Base-by-base conservation (phyloP, 2,329 filamentous ascomycete species). In the Diaporthe ampelina region DNA sequence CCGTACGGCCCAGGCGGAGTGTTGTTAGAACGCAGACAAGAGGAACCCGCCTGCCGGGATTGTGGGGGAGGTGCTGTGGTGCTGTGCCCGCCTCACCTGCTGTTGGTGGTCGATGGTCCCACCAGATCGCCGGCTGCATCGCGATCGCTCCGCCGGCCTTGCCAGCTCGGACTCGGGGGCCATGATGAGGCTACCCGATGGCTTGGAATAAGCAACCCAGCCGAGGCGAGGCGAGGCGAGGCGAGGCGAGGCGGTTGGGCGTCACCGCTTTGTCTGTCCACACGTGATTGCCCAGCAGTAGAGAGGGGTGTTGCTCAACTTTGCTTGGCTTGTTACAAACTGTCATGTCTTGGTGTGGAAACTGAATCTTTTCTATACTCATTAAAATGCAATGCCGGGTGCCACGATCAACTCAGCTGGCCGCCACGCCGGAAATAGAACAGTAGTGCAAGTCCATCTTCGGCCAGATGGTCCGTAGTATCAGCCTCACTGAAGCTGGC, bases 281-380 rank as follows among this genome's bases (percentile, higher is more conserved):
- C 21, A 52, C 21, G 3, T 26, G 45, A 11, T 13, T 10, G 35
- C 13, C 3, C 37, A 9, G 19, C 7, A 2, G 5, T 9, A 11
- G 61, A 19, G 15, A 17, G 17, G 1, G 13, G 13, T 17, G 1
- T 17, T 43, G 40, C 13, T 43, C 4, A 15, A 4, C 48, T 32
- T 17, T 43, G 40, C 13, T 43, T 15, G 40, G 15, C 48, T 32
- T 32, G 19, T 43, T 63, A 72, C 45, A 50, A 52, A 43, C 37
- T 71, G 9, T 75, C 72, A 74, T 74, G 37, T 57, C 74, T 69
- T 75, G 29, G 29, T 54, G 56, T 74, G 26, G 45, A 35, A 43
- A 48, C 72, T 63, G 37, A 72, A 40, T 43, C 52, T 71, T 37
- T 52, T 68, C 68, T 74, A 74, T 71, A 35, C 50, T 74, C 52